Evolutionary conservation across 352 stramenopile genomes (phyloP).

Genomic region (Phytophthora tentaculata): DNA sequence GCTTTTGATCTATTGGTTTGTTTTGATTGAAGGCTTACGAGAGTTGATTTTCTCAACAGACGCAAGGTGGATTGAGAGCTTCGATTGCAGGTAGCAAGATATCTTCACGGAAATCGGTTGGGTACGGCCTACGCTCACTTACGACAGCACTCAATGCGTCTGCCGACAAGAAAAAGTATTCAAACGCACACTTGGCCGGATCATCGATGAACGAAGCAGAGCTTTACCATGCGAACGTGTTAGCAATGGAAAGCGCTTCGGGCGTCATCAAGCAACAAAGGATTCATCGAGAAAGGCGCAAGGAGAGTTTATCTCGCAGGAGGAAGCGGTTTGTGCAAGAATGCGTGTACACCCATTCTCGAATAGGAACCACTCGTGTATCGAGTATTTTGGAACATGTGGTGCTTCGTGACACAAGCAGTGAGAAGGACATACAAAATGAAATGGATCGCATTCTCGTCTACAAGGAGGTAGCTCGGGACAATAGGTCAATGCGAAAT

Average conservation of each 20-base stretch:
- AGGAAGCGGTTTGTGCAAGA: constrained; percentile 74
- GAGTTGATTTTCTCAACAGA: constrained; percentile 8
- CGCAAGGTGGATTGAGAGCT: constrained; percentile 8
- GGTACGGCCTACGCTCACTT: constrained; percentile 73
- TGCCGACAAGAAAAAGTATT: constrained; percentile 37
- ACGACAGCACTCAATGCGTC: constrained; percentile 48
- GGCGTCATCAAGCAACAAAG: constrained; percentile 58
- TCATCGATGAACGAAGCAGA: constrained; percentile 37
- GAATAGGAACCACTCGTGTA: constrained; percentile 33
- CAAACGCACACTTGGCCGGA: constrained; percentile 22
- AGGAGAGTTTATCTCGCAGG: constrained; percentile 52
- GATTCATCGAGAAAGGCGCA: constrained; percentile 56
- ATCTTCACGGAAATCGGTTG: constrained; percentile 53
- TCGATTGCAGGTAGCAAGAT: constrained; percentile 11
- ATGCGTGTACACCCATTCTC: constrained; percentile 43
- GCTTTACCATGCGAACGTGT: constrained; percentile 29
- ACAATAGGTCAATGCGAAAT: constrained; percentile 62
- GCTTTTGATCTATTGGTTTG: background rate
- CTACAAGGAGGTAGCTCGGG: constrained; percentile 72
- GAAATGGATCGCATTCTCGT: constrained; percentile 58
- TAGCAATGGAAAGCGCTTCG: constrained; percentile 31
- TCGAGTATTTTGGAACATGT: constrained; percentile 47
- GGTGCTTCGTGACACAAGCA: constrained; percentile 54
- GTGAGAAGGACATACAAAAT: constrained; percentile 44
- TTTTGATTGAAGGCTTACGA: constrained; percentile 6